These are phyloP conservation scores for Tulasnella sp. DNA, from an alignment of 768 basidiomycete species.

Conservation along the genomic window DNA sequence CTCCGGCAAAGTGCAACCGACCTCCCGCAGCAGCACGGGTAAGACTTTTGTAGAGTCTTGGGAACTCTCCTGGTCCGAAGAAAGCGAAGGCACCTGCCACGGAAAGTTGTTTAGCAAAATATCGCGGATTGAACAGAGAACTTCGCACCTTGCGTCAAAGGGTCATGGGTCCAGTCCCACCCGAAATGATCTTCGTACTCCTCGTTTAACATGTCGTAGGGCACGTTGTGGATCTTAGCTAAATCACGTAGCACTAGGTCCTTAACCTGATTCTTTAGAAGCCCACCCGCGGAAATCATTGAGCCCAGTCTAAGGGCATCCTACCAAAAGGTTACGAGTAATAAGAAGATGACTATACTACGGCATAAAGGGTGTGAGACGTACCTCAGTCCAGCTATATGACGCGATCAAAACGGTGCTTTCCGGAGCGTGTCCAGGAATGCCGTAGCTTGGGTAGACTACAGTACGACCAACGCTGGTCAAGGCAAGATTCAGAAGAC, in stretches of 20 bases:
- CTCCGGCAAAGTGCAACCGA: slow-evolving; percentile 29
- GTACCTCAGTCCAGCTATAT: slow-evolving; percentile 27
- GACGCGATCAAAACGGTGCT: slow-evolving; percentile 29
- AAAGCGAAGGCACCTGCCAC: slow-evolving; percentile 30
- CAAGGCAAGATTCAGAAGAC: slow-evolving; percentile 18
- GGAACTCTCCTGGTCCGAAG: slow-evolving; percentile 33
- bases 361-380: not conserved
- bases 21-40: slow-evolving; percentile 26
- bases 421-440: slow-evolving; percentile 7
- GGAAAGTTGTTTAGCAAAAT: not conserved
- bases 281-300: slow-evolving; percentile 20
- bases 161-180: slow-evolving; percentile 29
- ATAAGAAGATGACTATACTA: not conserved
- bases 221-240: slow-evolving; percentile 23
- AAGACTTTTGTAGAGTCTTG: slow-evolving; percentile 25
- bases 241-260: slow-evolving; percentile 24
- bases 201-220: slow-evolving; percentile 8
- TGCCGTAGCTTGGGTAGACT: slow-evolving; percentile 36
- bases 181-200: slow-evolving; percentile 19
- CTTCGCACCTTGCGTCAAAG: slow-evolving; percentile 27
- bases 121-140: not conserved
- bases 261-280: slow-evolving; percentile 19
- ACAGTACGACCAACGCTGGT: slow-evolving; percentile 22
- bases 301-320: slow-evolving; percentile 31
- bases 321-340: not conserved